phyloP scores from a whole-genome alignment of 805 yeast species.

The Ogataea naganishii region DNA sequence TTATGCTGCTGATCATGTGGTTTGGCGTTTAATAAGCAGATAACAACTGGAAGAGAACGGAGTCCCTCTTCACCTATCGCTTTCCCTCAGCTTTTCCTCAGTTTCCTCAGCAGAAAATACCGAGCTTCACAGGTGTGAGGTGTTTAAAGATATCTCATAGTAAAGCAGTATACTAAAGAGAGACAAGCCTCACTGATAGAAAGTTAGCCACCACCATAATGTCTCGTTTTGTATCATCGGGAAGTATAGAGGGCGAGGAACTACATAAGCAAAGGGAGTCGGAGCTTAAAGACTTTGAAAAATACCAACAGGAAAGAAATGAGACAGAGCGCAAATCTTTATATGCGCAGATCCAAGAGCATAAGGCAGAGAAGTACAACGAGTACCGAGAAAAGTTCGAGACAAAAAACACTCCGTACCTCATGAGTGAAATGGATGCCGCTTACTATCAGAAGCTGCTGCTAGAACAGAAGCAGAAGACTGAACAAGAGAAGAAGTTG shows the following conservation, averaged over 20 bases:
- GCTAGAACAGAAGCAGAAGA: constrained; percentile 4
- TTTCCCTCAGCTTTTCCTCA: too few relatives aligned
- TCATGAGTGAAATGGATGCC: constrained; percentile 1
- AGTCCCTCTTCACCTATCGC: too few relatives aligned
- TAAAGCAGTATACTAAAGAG: too few relatives aligned
- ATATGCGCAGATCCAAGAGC: constrained; percentile 5
- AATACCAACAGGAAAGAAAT: constrained; percentile 2
- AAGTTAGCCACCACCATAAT: too few relatives aligned
- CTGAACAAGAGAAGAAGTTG: not conserved
- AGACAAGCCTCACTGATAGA: too few relatives aligned
- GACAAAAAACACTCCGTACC: constrained; percentile 5
- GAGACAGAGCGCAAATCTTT: constrained; percentile 4
- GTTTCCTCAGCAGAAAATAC: too few relatives aligned
- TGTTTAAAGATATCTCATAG: too few relatives aligned
- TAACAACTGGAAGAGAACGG: too few relatives aligned
- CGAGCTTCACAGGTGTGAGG: too few relatives aligned
- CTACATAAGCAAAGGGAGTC: constrained; percentile 2
- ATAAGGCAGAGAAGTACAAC: constrained; percentile 2
- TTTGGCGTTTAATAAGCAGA: too few relatives aligned
- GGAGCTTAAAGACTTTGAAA: constrained; percentile 3
- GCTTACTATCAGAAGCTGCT: not conserved
- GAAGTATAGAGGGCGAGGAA: constrained; percentile 4
- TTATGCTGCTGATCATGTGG: too few relatives aligned
- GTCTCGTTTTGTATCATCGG: constrained; percentile 5
- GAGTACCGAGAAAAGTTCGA: constrained; percentile 5